These are phyloP conservation scores for Halteria grandinella DNA, from an alignment of 73 alveolate genomes.

Conservation along the genomic window DNA sequence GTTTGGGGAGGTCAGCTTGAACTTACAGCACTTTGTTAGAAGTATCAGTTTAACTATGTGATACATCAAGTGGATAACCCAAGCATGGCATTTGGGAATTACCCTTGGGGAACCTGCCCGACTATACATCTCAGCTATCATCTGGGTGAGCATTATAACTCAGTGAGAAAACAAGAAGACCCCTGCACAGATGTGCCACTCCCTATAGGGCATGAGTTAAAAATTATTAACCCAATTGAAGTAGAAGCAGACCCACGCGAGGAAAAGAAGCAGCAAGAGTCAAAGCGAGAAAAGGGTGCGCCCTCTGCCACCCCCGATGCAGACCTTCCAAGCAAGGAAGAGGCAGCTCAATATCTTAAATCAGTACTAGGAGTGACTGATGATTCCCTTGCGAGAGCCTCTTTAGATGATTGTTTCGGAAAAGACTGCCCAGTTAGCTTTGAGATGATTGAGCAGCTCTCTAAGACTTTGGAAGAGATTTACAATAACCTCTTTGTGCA, in stretches of 20 bases:
- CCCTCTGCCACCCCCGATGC: no score
- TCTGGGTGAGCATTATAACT: constrained; percentile 84
- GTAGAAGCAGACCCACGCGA: neutral
- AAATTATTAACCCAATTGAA: constrained; percentile 21
- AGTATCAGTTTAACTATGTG: constrained; percentile 66
- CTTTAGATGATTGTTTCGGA: no score
- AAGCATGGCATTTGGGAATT: constrained; percentile 65
- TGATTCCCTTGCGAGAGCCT: no score
- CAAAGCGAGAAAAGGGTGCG: constrained; percentile 15
- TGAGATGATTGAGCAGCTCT: no score
- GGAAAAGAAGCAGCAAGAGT: constrained; percentile 19
- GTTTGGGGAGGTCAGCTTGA: constrained; percentile 91
- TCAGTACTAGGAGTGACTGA: no score
- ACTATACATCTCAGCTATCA: constrained; percentile 83
- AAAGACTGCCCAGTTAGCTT: no score
- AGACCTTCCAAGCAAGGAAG: no score
- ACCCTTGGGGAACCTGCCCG: constrained; percentile 60
- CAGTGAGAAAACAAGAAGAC: constrained; percentile 80
- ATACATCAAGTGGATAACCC: constrained; percentile 84
- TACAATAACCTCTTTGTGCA: no score
- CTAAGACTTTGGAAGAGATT: no score
- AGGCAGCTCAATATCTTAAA: no score
- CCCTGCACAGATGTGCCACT: no score
- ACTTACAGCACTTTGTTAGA: constrained; percentile 70
- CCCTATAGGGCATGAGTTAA: constrained; percentile 37